Percentiles rank a stretch among this genome's conserved stretches.
phyloP scores from a whole-genome alignment of 306 rosid species.

The Acacia crassicarpa region DNA sequence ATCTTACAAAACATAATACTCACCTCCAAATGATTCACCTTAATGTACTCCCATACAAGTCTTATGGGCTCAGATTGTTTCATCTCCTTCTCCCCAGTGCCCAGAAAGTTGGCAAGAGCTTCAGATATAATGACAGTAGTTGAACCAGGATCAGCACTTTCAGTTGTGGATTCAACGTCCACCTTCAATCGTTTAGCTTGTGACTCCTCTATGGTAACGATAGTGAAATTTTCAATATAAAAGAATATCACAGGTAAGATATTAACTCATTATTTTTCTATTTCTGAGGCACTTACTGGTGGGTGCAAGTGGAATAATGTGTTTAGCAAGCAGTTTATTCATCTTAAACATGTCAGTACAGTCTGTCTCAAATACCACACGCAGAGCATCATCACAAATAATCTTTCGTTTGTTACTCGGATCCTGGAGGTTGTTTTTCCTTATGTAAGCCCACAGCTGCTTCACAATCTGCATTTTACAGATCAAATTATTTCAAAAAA shows the following conservation, averaged over 20 bases:
- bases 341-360: constrained; percentile 94
- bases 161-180: constrained; percentile 48
- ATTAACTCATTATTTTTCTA: neutral
- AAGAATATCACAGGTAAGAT: neutral
- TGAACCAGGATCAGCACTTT: constrained; percentile 45
- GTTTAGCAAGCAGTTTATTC: constrained; percentile 85
- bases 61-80: constrained; percentile 62
- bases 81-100: constrained; percentile 67
- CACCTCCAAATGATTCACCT: constrained; percentile 72
- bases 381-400: constrained; percentile 80
- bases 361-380: constrained; percentile 79
- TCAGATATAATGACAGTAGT: constrained; percentile 62
- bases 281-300: constrained; percentile 46
- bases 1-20: constrained; percentile 4
- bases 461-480: constrained; percentile 66
- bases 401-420: constrained; percentile 88
- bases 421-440: constrained; percentile 89
- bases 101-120: constrained; percentile 74
- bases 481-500: neutral
- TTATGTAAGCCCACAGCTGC: constrained; percentile 95
- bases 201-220: constrained; percentile 49
- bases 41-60: constrained; percentile 79
- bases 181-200: constrained; percentile 64
- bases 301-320: constrained; percentile 75
- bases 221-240: neutral